phyloP scores from a whole-genome alignment of 2,329 filamentous ascomycete species.

The Aspergillus arachidicola region DNA sequence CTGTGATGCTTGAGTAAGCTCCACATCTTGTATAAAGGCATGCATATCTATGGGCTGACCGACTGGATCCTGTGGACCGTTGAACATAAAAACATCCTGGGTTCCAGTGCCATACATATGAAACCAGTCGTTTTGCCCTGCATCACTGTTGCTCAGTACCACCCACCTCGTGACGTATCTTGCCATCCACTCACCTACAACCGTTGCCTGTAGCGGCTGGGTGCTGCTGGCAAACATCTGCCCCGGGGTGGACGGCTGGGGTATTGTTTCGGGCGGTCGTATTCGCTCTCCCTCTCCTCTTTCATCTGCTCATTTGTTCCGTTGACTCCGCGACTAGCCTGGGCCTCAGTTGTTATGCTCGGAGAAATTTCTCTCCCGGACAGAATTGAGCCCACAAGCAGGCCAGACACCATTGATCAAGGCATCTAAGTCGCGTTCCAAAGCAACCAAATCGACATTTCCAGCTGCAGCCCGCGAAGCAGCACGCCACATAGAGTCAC shows the following conservation, averaged over 20 bases:
- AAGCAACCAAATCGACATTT: not conserved
- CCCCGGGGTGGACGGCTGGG: not conserved
- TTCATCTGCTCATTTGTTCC: not conserved
- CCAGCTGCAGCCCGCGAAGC: too few relatives aligned
- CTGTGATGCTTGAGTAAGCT: not conserved
- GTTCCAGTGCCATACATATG: not conserved
- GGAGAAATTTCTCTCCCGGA: too few relatives aligned
- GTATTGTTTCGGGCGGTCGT: not conserved
- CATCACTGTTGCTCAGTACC: not conserved
- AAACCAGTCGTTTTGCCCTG: not conserved
- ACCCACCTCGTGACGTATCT: not conserved
- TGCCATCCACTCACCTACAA: not conserved
- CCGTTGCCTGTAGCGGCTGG: not conserved
- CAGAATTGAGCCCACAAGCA: too few relatives aligned
- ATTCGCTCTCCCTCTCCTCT: not conserved
- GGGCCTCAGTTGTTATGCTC: too few relatives aligned
- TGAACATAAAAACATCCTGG: not conserved
- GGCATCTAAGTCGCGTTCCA: not conserved
- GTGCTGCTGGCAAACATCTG: not conserved
- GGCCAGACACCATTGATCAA: too few relatives aligned
- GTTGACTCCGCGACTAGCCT: too few relatives aligned
- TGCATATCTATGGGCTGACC: not conserved
- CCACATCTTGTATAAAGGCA: not conserved
- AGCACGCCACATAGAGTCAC: not conserved
- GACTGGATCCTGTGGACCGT: not conserved